phyloP scores from a whole-genome alignment of 2,329 filamentous ascomycete species.

The Calycina herbarum region DNA sequence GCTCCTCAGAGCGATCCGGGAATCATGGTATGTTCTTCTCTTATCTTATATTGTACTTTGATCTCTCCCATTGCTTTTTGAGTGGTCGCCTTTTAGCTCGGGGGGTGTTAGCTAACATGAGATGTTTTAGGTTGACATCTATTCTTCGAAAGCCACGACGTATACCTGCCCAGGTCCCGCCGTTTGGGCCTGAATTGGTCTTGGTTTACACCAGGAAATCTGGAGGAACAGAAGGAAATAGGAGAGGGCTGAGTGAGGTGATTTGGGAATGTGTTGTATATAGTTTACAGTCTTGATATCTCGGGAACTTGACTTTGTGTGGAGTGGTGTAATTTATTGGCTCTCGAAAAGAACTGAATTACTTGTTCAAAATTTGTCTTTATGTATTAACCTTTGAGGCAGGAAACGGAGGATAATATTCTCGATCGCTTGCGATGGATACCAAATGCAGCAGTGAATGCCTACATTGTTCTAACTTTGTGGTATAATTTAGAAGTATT shows the following conservation, averaged over 20 bases:
- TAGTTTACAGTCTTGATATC: too few relatives aligned
- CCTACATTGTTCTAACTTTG: too few relatives aligned
- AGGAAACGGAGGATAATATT: too few relatives aligned
- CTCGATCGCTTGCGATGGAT: too few relatives aligned
- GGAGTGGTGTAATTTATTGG: too few relatives aligned
- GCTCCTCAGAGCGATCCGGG: constrained; percentile 26
- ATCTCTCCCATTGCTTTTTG: not conserved
- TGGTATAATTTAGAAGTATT: too few relatives aligned
- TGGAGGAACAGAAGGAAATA: not conserved
- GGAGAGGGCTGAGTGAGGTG: not conserved
- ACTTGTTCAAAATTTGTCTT: too few relatives aligned
- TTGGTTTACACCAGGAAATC: not conserved
- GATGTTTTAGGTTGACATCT: constrained; percentile 46
- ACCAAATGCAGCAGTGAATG: too few relatives aligned
- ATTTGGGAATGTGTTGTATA: too few relatives aligned
- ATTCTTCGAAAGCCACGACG: constrained; percentile 44
- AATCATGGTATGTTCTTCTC: constrained; percentile 36
- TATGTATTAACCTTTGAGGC: too few relatives aligned
- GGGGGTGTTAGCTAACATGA: constrained; percentile 10
- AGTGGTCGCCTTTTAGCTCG: not conserved
- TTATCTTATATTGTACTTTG: not conserved
- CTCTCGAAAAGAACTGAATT: too few relatives aligned
- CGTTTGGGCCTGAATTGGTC: constrained; percentile 44
- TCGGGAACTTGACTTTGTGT: too few relatives aligned
- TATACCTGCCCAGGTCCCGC: constrained; percentile 50